Evolutionary conservation across 805 yeast genomes (phyloP), one percentile per base, ranked within the genome.

Genomic region (Candida boidinii): DNA sequence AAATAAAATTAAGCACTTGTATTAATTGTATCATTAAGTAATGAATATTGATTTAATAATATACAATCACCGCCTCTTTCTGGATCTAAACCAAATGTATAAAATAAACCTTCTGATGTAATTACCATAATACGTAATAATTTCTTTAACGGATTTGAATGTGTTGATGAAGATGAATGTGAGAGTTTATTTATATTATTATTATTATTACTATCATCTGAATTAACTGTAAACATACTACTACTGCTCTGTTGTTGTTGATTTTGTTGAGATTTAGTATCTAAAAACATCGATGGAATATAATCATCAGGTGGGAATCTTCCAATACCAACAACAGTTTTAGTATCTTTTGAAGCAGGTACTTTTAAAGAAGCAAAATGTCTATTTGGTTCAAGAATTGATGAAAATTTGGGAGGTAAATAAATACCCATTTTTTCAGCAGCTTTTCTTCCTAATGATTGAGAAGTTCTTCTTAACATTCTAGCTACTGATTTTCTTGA

Each of bases 21-120:
- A 19, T 19, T 19, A 9, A 6, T 19, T 9, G 21, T 23, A 7
- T 29, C 31, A 23, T 22, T 29, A 3, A 29, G 11, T 17, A 29
- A 12, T 12, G 31, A 29, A 17, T 29, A 29, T 48, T 85, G 95
- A 39, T 78, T 74, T 29, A 86, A 62, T 34, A 86, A 58, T 21
- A 81, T 75, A 58, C 98, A 92, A 52, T 92, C 98, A 2, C 98
- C 98, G 2, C 97, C 97, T 34, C 88, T 60, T 39, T 79, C 94
- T 0, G 92, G 79, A 49, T 86, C 92, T 31, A 92, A 62, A 0
- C 87, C 85, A 55, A 84, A 90, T 30, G 79, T 86, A 53, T 82
- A 87, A 45, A 83, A 80, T 42, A 70, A 72, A 0, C 97, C 98
- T 36, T 84, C 94, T 0, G 90, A 75, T 1, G 95, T 84, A 4